A percentile compares a stretch with the other conserved stretches of the same genome.
phyloP scores from a whole-genome alignment of 2,329 filamentous ascomycete genomes.

The Didymella arachidicola region DNA sequence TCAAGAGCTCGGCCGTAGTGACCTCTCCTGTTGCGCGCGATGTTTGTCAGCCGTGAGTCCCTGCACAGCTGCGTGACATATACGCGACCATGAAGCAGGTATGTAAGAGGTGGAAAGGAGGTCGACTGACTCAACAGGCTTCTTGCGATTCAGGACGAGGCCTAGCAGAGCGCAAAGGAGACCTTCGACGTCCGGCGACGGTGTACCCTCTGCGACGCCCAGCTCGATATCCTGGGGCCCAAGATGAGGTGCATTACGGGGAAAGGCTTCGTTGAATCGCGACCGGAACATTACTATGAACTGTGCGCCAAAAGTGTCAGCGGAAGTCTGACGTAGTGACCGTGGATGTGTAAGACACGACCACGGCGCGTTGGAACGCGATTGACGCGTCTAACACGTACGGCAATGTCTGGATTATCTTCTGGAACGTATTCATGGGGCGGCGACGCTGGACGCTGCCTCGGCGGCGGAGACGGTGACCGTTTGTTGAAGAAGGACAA shows the following conservation, averaged over 20 bases:
- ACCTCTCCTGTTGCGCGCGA: constrained; percentile 69
- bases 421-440: constrained; percentile 88
- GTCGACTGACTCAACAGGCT: constrained; percentile 89
- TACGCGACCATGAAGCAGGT: constrained; percentile 32
- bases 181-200: constrained; percentile 84
- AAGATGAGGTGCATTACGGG: constrained; percentile 85
- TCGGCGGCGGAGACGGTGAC: constrained; percentile 59
- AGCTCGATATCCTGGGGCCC: constrained; percentile 94
- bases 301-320: constrained; percentile 59
- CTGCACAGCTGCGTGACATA: constrained; percentile 3
- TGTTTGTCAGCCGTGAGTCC: constrained; percentile 42
- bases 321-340: constrained; percentile 23
- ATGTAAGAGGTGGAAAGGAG: constrained; percentile 23
- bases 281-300: constrained; percentile 98
- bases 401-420: constrained; percentile 90
- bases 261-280: constrained; percentile 89
- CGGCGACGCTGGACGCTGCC: constrained; percentile 85
- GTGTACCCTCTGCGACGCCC: constrained; percentile 78
- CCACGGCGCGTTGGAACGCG: constrained; percentile 47
- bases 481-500: constrained; percentile 52
- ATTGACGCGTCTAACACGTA: constrained; percentile 64
- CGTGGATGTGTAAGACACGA: constrained; percentile 14
- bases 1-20: constrained; percentile 94
- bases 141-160: constrained; percentile 93
- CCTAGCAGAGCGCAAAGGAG: constrained; percentile 89